These are phyloP conservation scores for Penicillium antarcticum DNA, from an alignment of 495 filamentous ascomycete species.

Conservation along the genomic window DNA sequence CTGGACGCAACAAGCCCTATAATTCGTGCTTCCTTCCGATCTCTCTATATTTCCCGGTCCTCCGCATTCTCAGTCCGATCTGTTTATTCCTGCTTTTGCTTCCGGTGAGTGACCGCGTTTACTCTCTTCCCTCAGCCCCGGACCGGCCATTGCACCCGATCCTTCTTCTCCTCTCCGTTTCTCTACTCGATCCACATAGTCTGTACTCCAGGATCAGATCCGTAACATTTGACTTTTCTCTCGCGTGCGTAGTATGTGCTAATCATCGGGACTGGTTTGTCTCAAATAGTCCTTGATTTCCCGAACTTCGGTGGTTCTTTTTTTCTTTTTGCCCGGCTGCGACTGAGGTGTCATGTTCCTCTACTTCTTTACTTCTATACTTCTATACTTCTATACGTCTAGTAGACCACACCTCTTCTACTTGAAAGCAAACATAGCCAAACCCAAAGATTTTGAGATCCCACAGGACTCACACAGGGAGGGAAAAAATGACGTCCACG, in stretches of 20 bases:
- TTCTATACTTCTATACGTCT: background rate
- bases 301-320: background rate
- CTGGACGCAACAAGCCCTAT: too few species aligned
- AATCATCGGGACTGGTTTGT: background rate
- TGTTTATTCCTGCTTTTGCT: background rate
- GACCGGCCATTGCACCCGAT: too few species aligned
- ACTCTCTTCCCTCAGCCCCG: background rate
- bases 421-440: slow-evolving; percentile 22
- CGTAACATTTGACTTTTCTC: background rate
- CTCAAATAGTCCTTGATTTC: slow-evolving; percentile 1
- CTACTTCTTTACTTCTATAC: too few species aligned
- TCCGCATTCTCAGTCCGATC: background rate
- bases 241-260: background rate
- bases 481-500: slow-evolving; percentile 22
- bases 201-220: background rate
- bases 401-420: background rate
- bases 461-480: slow-evolving; percentile 26
- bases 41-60: background rate
- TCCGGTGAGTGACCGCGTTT: slow-evolving; percentile 12
- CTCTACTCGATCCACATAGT: background rate
- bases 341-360: background rate
- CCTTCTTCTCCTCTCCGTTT: background rate
- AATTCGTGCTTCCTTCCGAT: background rate
- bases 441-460: slow-evolving; percentile 31
- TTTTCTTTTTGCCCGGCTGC: background rate